phyloP scores from a whole-genome alignment of 2,329 filamentous ascomycete genomes.

The Aspergillus neoniger region DNA sequence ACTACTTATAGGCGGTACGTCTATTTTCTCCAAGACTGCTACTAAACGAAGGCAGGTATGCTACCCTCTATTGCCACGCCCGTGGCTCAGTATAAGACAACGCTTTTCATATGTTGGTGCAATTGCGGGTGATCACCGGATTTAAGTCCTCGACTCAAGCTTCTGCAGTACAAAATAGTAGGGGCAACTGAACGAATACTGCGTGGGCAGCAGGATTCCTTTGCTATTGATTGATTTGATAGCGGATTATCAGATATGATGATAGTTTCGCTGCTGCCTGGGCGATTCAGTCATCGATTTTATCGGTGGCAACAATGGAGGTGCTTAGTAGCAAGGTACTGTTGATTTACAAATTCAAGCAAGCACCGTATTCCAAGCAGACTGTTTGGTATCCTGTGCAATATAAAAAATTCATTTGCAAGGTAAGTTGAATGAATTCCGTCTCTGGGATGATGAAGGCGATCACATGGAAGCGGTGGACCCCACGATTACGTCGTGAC shows the following conservation, averaged over 20 bases:
- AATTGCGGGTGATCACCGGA: too few species aligned
- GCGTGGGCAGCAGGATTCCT: neutral
- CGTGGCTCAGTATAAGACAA: too few species aligned
- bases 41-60: too few species aligned
- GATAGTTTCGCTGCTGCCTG: slow-evolving; percentile 21
- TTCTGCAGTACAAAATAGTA: neutral
- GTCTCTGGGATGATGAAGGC: too few species aligned
- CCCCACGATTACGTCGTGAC: slow-evolving; percentile 17
- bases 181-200: neutral
- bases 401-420: neutral
- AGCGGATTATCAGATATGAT: slow-evolving; percentile 18
- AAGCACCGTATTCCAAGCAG: neutral
- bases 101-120: too few species aligned
- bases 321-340: neutral
- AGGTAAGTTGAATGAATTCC: slow-evolving; percentile 2
- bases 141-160: neutral
- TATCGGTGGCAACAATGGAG: slow-evolving; percentile 16
- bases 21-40: too few species aligned
- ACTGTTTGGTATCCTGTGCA: neutral
- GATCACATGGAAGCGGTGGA: slow-evolving; percentile 21
- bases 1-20: too few species aligned
- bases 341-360: neutral
- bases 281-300: slow-evolving; percentile 4
- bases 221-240: slow-evolving; percentile 19
- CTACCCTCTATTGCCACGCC: too few species aligned